Conservation (phyloP, 306 rosid genomes). For the Quillaja saponaria region DNA sequence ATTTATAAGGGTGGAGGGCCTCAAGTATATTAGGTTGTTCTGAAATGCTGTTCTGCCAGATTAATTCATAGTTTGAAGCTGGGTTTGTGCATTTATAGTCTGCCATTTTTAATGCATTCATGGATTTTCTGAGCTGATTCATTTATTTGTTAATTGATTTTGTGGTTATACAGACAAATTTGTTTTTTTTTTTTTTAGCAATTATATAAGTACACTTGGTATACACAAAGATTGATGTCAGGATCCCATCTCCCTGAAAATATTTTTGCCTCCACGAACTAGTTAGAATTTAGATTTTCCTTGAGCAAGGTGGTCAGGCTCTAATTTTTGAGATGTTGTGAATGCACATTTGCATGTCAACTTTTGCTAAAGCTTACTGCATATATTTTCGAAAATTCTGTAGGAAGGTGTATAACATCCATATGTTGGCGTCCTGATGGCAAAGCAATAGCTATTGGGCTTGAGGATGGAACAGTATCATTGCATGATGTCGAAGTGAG, state of each 20-base stretch:
- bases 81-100: background rate
- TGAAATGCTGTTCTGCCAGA: background rate
- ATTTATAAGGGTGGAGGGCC: background rate
- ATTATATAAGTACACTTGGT: no score
- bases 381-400: no score
- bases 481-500: conserved; percentile 93
- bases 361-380: conserved; percentile 1
- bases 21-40: background rate
- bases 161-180: no score
- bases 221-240: no score
- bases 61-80: background rate
- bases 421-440: conserved; percentile 97
- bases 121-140: background rate
- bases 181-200: no score
- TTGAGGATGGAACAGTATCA: conserved; percentile 84
- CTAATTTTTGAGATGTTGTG: conserved; percentile 8
- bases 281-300: conserved; percentile 1
- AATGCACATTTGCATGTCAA: background rate
- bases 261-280: background rate
- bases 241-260: no score
- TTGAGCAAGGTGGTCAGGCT: conserved; percentile 13
- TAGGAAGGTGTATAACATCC: conserved; percentile 67
- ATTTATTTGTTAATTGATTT: no score
- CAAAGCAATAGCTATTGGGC: conserved; percentile 84
- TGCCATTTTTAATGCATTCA: background rate